Percentiles rank a stretch among this genome's conserved stretches.
These are phyloP conservation scores for Geotrichum klebahnii DNA, from an alignment of 1,139 yeast species.

Conservation along the genomic window DNA sequence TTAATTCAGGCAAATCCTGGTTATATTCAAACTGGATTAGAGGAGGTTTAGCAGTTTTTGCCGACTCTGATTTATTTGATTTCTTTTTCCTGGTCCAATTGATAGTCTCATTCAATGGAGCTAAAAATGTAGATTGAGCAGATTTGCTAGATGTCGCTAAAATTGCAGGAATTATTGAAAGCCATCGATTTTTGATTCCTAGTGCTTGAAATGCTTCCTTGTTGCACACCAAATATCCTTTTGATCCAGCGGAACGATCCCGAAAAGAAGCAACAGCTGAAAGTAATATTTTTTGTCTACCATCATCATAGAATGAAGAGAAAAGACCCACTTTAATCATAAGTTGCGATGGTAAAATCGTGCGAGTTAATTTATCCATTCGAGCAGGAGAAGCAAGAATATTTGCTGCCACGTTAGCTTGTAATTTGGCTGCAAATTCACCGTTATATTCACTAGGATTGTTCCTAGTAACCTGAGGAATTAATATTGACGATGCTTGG, in stretches of 20 bases:
- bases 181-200: conserved; percentile 2
- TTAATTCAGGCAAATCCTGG: neutral
- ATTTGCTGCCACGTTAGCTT: conserved; percentile 32
- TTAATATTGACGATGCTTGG: neutral
- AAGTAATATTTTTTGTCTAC: neutral
- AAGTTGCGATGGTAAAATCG: conserved; percentile 32
- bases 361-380: conserved; percentile 30
- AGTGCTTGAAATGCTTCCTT: conserved; percentile 5
- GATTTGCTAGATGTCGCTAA: conserved; percentile 6
- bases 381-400: conserved; percentile 35
- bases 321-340: conserved; percentile 31
- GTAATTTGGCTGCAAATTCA: conserved; percentile 18
- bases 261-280: neutral
- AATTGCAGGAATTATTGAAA: neutral
- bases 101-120: conserved; percentile 5
- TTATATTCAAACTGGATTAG: neutral
- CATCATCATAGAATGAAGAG: neutral
- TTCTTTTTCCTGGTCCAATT: neutral
- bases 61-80: neutral
- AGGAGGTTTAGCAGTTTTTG: neutral
- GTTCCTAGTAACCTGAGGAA: neutral
- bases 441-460: neutral
- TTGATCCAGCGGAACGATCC: neutral
- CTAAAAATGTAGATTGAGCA: neutral
- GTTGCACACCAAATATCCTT: conserved; percentile 6